These are phyloP conservation scores for Chytriomyces sp. DNA, from an alignment of 192 early-diverging fungal genomes.

Conservation along the genomic window DNA sequence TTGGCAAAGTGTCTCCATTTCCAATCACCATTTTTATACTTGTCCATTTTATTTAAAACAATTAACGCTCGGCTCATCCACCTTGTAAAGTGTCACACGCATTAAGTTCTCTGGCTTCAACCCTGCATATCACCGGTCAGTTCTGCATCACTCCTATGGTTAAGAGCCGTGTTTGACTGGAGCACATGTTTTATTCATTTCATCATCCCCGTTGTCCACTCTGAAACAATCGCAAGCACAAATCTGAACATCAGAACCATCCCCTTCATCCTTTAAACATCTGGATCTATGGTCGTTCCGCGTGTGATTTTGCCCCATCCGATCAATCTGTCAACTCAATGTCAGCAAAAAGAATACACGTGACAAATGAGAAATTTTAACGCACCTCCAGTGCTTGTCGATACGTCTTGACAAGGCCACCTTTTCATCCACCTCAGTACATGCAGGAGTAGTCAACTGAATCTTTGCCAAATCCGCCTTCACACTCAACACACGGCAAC, in stretches of 20 bases:
- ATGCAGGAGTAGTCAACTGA: conserved; percentile 84
- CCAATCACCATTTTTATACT: too few species aligned
- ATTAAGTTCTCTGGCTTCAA: neutral
- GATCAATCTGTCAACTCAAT: conserved; percentile 73
- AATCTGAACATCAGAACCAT: neutral
- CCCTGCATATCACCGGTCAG: neutral
- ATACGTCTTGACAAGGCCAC: conserved; percentile 95
- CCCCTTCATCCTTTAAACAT: conserved; percentile 9
- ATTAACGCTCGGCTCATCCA: too few species aligned
- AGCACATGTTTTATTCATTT: neutral
- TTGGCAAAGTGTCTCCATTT: too few species aligned
- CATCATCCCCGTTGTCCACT: neutral
- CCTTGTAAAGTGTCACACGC: neutral
- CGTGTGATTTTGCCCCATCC: conserved; percentile 97
- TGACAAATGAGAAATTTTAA: neutral
- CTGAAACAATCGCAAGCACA: neutral
- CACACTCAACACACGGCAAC: conserved; percentile 91
- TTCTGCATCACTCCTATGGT: neutral
- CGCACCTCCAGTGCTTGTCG: conserved; percentile 95
- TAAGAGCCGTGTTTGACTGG: neutral
- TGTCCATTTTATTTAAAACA: too few species aligned
- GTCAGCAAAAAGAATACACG: conserved; percentile 10
- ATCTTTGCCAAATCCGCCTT: conserved; percentile 96
- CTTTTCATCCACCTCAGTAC: conserved; percentile 95
- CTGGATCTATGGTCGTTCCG: conserved; percentile 74